These are phyloP conservation scores for Sugiyamaella novakii DNA, from an alignment of 1,139 yeast species.

Conservation along the genomic window DNA sequence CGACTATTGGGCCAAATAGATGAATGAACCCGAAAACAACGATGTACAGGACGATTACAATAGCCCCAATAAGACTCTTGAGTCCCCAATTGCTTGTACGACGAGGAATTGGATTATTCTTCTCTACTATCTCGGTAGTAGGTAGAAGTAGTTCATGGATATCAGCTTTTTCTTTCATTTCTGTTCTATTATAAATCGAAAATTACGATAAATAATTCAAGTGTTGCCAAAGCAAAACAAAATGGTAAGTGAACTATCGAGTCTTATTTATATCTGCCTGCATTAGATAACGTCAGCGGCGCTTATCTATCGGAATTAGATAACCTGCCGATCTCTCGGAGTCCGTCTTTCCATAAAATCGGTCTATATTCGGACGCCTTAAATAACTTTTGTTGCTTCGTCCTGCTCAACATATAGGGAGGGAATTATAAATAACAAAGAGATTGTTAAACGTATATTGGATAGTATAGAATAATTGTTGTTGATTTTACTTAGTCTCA, in stretches of 20 bases:
- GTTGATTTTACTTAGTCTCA: too few relatives aligned
- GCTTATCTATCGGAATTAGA: neutral
- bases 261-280: neutral
- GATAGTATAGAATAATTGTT: too few relatives aligned
- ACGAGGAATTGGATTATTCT: neutral
- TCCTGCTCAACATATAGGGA: too few relatives aligned
- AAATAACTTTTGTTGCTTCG: too few relatives aligned
- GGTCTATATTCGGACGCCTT: too few relatives aligned
- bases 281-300: constrained; percentile 6
- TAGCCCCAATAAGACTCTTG: neutral
- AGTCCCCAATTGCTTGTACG: neutral
- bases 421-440: neutral
- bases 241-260: too few relatives aligned
- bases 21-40: too few relatives aligned
- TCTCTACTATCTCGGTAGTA: constrained; percentile 1
- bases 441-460: too few relatives aligned
- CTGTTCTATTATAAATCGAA: neutral
- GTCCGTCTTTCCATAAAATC: constrained; percentile 1
- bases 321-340: constrained; percentile 6
- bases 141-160: neutral
- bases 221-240: too few relatives aligned
- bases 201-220: too few relatives aligned
- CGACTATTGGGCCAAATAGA: too few relatives aligned
- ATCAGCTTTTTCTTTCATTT: constrained; percentile 2
- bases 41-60: neutral